Percentiles rank a stretch among this genome's conserved stretches.
phyloP scores from a whole-genome alignment of 257 asterid species.

The Nicotiana tabacum region DNA sequence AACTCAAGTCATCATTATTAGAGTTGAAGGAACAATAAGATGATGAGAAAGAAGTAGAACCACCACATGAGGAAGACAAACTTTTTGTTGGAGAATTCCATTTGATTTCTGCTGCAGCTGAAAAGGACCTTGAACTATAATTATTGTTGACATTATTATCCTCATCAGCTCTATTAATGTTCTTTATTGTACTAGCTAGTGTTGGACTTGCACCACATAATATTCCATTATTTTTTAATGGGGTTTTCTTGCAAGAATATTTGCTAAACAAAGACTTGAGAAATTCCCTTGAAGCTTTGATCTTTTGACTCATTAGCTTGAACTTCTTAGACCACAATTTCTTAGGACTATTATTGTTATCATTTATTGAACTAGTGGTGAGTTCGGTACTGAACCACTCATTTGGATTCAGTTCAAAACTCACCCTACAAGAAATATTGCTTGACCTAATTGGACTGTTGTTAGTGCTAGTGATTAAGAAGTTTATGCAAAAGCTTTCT shows the following conservation, averaged over 20 bases:
- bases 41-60: conserved; percentile 31
- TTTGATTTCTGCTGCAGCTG: conserved; percentile 31
- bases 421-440: conserved; percentile 17
- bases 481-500: conserved; percentile 7
- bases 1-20: conserved; percentile 17
- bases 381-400: conserved; percentile 35
- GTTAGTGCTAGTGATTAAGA: conserved; percentile 5
- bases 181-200: conserved; percentile 23
- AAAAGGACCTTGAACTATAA: conserved; percentile 29
- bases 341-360: neutral
- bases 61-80: conserved; percentile 18
- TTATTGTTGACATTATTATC: no score
- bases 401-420: conserved; percentile 40
- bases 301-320: conserved; percentile 9
- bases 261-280: conserved; percentile 8
- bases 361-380: conserved; percentile 15
- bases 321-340: conserved; percentile 24
- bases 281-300: conserved; percentile 13
- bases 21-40: conserved; percentile 32
- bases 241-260: neutral
- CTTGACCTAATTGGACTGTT: neutral
- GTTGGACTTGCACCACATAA: conserved; percentile 16
- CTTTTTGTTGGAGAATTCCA: conserved; percentile 30
- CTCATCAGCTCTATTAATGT: conserved; percentile 6
- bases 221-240: no score